phyloP scores from a whole-genome alignment of 2,329 filamentous ascomycete species.

The Eurotiales sp. region DNA sequence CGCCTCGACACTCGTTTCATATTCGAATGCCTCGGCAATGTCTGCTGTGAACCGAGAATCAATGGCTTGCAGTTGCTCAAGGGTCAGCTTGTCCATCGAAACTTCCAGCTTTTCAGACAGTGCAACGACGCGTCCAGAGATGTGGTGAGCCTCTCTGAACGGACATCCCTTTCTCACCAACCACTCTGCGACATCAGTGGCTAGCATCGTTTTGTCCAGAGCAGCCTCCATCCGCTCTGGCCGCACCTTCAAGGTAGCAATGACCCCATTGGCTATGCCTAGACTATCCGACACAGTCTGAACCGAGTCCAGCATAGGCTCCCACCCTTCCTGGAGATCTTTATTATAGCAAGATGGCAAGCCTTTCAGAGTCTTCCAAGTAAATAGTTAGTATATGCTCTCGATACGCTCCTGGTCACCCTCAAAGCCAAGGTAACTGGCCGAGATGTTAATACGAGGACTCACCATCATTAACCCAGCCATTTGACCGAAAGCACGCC shows the following conservation, averaged over 20 bases:
- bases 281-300: constrained; percentile 78
- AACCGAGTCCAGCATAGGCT: constrained; percentile 79
- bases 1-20: constrained; percentile 77
- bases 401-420: neutral
- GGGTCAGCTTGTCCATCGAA: constrained; percentile 65
- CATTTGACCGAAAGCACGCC: constrained; percentile 67
- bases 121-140: constrained; percentile 67
- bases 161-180: constrained; percentile 55
- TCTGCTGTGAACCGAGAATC: constrained; percentile 68
- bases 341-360: constrained; percentile 84
- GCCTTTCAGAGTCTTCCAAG: constrained; percentile 56
- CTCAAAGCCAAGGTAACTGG: neutral
- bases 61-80: constrained; percentile 64
- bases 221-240: constrained; percentile 74
- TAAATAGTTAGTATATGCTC: neutral
- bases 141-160: constrained; percentile 76
- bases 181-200: constrained; percentile 50
- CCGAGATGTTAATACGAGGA: neutral
- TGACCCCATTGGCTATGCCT: constrained; percentile 74
- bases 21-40: constrained; percentile 68
- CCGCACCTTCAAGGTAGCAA: constrained; percentile 66
- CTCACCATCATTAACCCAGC: neutral
- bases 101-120: constrained; percentile 62
- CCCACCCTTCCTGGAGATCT: constrained; percentile 78
- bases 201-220: constrained; percentile 78